Evolutionary conservation across 169 alveolate genomes (phyloP), one percentile per base, ranked within the genome.

Genomic region (Nephromyces sp.): DNA sequence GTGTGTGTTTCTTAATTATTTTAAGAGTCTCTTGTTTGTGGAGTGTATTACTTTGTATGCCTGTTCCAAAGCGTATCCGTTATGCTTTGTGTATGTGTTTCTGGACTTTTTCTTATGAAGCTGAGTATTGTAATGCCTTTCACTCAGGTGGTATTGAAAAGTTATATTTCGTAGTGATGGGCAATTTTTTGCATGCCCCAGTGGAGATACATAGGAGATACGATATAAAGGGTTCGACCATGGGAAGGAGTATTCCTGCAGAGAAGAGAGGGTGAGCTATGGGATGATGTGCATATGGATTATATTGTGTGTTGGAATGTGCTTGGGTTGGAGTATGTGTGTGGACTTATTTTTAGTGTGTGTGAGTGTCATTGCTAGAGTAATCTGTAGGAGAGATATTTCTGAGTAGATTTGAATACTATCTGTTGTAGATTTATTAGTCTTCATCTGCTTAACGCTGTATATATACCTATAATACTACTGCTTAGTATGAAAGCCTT

Each of bases 131-230:
- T n/a, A n/a, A n/a, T n/a, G n/a, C n/a, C n/a, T n/a, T n/a, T n/a
- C n/a, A n/a, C n/a, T n/a, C n/a, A n/a, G n/a, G n/a, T n/a, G n/a
- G n/a, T n/a, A n/a, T n/a, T n/a, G n/a, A n/a, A n/a, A 89, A 91
- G 73, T 78, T 90, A 51, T 94, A 92, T 85, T 95, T 96, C 74
- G 91, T 95, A n/a, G 95, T 95, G 29, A 96, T 96, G 99, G 92
- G 88, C 62, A 96, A 96, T 85, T 91, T 96, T 53, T 95, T 96
- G 78, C 91, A 92, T 71, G 92, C 99, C 24, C 86, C 93, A 0
- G 95, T 90, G 29, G 85, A 78, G 30, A 78, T 83, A n/a, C 88
- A 83, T 52, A 66, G 81, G 25, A 72, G 85, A 1, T 82, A 72
- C 68, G 87, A 75, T 52, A 68, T 81, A 52, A 81, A 76, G 28